These are phyloP conservation scores for Xylaria sp. DNA, from an alignment of 2,329 filamentous ascomycete genomes.

Conservation along the genomic window DNA sequence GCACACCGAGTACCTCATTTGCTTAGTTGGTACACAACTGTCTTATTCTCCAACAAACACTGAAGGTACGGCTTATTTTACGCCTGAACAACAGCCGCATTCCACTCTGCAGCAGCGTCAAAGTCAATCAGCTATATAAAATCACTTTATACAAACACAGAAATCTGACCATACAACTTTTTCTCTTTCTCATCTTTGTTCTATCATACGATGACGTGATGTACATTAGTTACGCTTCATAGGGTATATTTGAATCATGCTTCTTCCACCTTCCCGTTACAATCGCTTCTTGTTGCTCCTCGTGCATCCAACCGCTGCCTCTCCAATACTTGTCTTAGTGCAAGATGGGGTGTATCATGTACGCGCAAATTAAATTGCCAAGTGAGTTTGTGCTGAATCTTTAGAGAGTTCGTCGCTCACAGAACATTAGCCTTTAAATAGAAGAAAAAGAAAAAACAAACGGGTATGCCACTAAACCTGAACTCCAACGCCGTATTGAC, in stretches of 20 bases:
- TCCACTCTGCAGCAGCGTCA: not conserved
- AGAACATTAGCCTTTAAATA: conserved; percentile 39
- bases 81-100: not conserved
- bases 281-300: conserved; percentile 38
- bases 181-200: conserved; percentile 43
- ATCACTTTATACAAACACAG: conserved; percentile 6
- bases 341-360: conserved; percentile 18
- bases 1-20: not conserved
- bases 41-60: not conserved
- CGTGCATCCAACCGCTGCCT: conserved; percentile 39
- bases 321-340: conserved; percentile 31
- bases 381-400: conserved; percentile 30
- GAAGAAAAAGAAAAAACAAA: conserved; percentile 42
- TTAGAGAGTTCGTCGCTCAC: conserved; percentile 23
- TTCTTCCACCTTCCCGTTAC: conserved; percentile 33
- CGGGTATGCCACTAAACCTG: conserved; percentile 49
- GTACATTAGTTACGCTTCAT: conserved; percentile 49
- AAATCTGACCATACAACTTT: conserved; percentile 15
- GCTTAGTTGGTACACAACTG: not conserved
- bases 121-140: conserved; percentile 6
- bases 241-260: conserved; percentile 50
- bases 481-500: conserved; percentile 51
- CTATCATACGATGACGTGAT: conserved; percentile 50
- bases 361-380: conserved; percentile 41
- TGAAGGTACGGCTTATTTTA: not conserved